These are phyloP conservation scores for Rhizoctonia solani DNA, from an alignment of 1,284 basidiomycete genomes.

Conservation along the genomic window DNA sequence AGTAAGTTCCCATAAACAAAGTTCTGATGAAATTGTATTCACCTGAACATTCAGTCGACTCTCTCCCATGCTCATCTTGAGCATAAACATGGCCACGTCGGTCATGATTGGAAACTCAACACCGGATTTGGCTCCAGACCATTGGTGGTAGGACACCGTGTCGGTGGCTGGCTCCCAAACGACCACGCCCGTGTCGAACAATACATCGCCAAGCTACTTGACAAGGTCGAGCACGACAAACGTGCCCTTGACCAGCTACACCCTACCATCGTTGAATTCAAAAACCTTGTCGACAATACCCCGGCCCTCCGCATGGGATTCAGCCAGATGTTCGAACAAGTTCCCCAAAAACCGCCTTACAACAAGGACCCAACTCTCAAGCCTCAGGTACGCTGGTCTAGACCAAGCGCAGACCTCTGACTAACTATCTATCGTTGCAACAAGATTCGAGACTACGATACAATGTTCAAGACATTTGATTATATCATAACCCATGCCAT, in stretches of 20 bases:
- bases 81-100: too few species aligned
- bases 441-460: conserved; percentile 52
- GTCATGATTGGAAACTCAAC: too few species aligned
- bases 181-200: conserved; percentile 2
- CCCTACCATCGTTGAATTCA: conserved; percentile 24
- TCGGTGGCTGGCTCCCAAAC: conserved; percentile 22
- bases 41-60: too few species aligned
- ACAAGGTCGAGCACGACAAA: background rate
- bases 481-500: conserved; percentile 51
- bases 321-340: conserved; percentile 24
- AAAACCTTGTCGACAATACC: conserved; percentile 21
- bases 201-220: conserved; percentile 3
- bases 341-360: conserved; percentile 24
- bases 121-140: background rate
- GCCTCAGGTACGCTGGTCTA: conserved; percentile 8
- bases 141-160: conserved; percentile 24
- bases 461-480: conserved; percentile 54
- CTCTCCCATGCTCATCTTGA: too few species aligned
- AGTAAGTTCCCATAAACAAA: too few species aligned
- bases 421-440: too few species aligned
- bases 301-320: conserved; percentile 16
- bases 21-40: too few species aligned
- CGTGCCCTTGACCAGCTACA: background rate
- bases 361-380: conserved; percentile 17
- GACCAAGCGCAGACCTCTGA: too few species aligned